A percentile compares a stretch with the other conserved stretches of the same genome.
Evolutionary conservation across 2,329 filamentous ascomycete species (phyloP).

Genomic region (Nectriaceae sp.): DNA sequence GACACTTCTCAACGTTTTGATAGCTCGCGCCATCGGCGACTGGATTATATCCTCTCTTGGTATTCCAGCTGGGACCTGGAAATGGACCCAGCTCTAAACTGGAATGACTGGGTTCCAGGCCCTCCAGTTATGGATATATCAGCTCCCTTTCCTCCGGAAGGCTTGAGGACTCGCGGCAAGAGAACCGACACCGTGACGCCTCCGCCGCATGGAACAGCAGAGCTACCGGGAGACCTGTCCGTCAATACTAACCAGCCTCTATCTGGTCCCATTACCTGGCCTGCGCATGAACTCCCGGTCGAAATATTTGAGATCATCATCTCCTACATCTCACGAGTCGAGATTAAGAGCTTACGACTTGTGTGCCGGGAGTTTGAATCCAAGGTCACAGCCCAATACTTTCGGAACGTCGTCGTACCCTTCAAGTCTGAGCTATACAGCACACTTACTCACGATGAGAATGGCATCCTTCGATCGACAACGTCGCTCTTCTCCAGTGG

Average conservation of each 20-base stretch:
- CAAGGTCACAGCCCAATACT: constrained; percentile 59
- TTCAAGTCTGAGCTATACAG: constrained; percentile 67
- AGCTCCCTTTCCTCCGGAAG: too few relatives aligned
- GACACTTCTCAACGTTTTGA: not conserved
- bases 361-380: constrained; percentile 60
- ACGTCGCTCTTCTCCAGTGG: constrained; percentile 45
- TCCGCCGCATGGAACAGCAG: too few relatives aligned
- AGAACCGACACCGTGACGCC: too few relatives aligned
- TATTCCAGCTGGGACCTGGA: too few relatives aligned
- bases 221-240: too few relatives aligned
- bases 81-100: too few relatives aligned
- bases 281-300: constrained; percentile 48
- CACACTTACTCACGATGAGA: constrained; percentile 23
- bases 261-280: too few relatives aligned
- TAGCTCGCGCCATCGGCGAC: not conserved
- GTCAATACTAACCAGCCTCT: too few relatives aligned
- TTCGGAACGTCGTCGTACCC: constrained; percentile 64
- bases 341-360: constrained; percentile 62
- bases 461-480: constrained; percentile 23
- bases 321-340: constrained; percentile 54
- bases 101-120: too few relatives aligned
- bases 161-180: too few relatives aligned
- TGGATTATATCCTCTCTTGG: too few relatives aligned
- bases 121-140: too few relatives aligned
- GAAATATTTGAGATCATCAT: constrained; percentile 64